A percentile compares a stretch with the other conserved stretches of the same genome.
phyloP scores from a whole-genome alignment of 1,139 yeast genomes.

The Scheffersomyces illinoinensis region DNA sequence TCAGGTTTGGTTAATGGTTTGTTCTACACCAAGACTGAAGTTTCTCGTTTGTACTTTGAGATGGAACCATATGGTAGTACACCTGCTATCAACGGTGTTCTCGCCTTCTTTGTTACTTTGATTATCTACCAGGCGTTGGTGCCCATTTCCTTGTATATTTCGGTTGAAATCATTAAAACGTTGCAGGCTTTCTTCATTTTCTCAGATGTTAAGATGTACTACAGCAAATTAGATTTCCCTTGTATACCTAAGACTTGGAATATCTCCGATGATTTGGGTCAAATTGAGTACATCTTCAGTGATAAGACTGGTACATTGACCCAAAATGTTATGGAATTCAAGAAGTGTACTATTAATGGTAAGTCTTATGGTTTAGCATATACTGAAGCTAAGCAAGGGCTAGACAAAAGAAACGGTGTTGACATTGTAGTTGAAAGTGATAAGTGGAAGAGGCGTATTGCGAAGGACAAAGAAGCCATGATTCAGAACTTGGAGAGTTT shows the following conservation, averaged over 20 bases:
- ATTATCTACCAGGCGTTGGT: conserved; percentile 89
- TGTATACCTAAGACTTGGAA: conserved; percentile 97
- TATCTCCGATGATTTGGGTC: conserved; percentile 95
- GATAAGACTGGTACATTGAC: conserved; percentile 98
- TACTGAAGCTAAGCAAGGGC: conserved; percentile 93
- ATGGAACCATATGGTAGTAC: conserved; percentile 48
- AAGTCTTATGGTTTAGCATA: conserved; percentile 89
- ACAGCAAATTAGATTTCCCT: conserved; percentile 83
- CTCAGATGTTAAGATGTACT: conserved; percentile 85
- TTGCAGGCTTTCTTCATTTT: conserved; percentile 92
- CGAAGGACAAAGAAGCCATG: conserved; percentile 67
- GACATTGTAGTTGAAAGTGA: conserved; percentile 72
- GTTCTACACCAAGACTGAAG: conserved; percentile 52
- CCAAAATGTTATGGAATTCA: conserved; percentile 96
- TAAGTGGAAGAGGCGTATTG: conserved; percentile 62
- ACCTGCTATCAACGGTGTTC: conserved; percentile 76
- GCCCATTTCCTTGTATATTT: conserved; percentile 91
- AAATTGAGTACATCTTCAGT: conserved; percentile 91
- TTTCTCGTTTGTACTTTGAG: conserved; percentile 72
- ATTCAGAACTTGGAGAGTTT: conserved; percentile 48
- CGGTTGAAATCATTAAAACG: conserved; percentile 93
- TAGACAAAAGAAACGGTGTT: conserved; percentile 83
- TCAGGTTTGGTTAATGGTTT: conserved; percentile 85
- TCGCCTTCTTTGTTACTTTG: conserved; percentile 85
- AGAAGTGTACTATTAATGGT: conserved; percentile 88